Evolutionary conservation across 2,329 filamentous ascomycete genomes (phyloP).

Genomic region (Cytospora mali): DNA sequence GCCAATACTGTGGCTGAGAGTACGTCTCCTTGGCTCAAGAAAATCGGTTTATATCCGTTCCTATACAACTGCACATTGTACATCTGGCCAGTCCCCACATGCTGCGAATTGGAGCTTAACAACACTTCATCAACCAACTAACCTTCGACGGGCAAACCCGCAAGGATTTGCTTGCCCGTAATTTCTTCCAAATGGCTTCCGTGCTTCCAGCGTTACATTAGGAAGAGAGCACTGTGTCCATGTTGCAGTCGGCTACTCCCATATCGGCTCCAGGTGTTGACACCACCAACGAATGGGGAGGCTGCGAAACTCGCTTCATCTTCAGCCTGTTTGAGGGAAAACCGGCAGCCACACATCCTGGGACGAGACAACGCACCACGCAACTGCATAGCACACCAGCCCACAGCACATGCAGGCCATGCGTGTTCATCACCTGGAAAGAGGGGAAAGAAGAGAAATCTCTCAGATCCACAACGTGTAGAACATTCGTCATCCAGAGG

Average conservation of each 20-base stretch:
- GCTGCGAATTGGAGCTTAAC: too few species aligned
- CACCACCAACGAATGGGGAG: slow-evolving; percentile 25
- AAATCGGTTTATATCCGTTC: too few species aligned
- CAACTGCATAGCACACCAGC: slow-evolving; percentile 1
- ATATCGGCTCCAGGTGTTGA: slow-evolving; percentile 26
- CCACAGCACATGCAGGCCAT: slow-evolving; percentile 12
- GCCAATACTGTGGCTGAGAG: too few species aligned
- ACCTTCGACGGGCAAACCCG: too few species aligned
- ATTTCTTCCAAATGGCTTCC: background rate
- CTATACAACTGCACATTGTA: too few species aligned
- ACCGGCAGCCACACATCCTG: background rate
- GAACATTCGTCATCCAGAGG: background rate
- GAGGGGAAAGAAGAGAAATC: too few species aligned
- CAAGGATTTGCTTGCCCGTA: background rate
- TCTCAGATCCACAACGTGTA: background rate
- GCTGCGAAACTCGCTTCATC: slow-evolving; percentile 45
- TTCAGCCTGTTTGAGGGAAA: slow-evolving; percentile 42
- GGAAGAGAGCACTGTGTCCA: slow-evolving; percentile 14
- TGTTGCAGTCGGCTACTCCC: slow-evolving; percentile 17
- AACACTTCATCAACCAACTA: too few species aligned
- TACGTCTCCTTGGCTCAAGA: too few species aligned
- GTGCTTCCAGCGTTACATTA: slow-evolving; percentile 14
- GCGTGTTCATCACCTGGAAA: too few species aligned
- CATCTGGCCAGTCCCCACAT: too few species aligned
- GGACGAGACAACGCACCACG: background rate